Percentiles rank a stretch among this genome's conserved stretches.
phyloP scores from a whole-genome alignment of 2,329 filamentous ascomycete genomes.

The Fonsecaea nubica region DNA sequence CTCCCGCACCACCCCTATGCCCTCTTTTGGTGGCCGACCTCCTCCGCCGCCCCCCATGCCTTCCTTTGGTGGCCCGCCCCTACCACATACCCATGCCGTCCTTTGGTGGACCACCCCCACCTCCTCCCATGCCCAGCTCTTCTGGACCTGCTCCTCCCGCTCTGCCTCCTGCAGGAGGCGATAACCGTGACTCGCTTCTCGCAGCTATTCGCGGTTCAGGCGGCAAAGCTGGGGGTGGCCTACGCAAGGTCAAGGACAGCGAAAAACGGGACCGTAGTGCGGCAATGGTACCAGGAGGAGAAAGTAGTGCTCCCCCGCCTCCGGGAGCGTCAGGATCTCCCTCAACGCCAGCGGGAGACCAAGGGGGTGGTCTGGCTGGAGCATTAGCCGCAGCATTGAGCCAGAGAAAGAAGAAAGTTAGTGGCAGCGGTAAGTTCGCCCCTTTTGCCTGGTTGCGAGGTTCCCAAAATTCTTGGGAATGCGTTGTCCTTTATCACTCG shows the following conservation, averaged over 20 bases:
- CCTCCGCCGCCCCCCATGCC: slow-evolving; percentile 53
- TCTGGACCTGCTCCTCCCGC: slow-evolving; percentile 54
- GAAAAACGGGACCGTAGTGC: slow-evolving; percentile 57
- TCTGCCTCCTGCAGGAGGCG: slow-evolving; percentile 49
- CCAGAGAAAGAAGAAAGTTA: slow-evolving; percentile 91
- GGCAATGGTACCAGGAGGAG: slow-evolving; percentile 52
- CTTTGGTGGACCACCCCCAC: slow-evolving; percentile 45
- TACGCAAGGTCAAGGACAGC: slow-evolving; percentile 54
- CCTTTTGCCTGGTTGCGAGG: not conserved
- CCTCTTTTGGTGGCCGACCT: slow-evolving; percentile 43
- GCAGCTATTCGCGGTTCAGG: slow-evolving; percentile 61
- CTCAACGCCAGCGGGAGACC: slow-evolving; percentile 42
- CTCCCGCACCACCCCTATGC: no score
- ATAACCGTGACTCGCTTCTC: slow-evolving; percentile 52
- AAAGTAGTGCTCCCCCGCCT: slow-evolving; percentile 64
- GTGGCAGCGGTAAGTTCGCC: slow-evolving; percentile 81
- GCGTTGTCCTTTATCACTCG: not conserved
- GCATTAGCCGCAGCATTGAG: slow-evolving; percentile 78
- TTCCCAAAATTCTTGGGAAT: slow-evolving; percentile 13
- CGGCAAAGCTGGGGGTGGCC: slow-evolving; percentile 62
- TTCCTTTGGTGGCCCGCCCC: slow-evolving; percentile 47
- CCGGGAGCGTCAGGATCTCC: slow-evolving; percentile 59
- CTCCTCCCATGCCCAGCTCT: slow-evolving; percentile 39
- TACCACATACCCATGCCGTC: slow-evolving; percentile 49
- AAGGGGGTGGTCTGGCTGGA: slow-evolving; percentile 72